Conservation (phyloP, 2,329 filamentous ascomycete species). For the Xylaria sp. region DNA sequence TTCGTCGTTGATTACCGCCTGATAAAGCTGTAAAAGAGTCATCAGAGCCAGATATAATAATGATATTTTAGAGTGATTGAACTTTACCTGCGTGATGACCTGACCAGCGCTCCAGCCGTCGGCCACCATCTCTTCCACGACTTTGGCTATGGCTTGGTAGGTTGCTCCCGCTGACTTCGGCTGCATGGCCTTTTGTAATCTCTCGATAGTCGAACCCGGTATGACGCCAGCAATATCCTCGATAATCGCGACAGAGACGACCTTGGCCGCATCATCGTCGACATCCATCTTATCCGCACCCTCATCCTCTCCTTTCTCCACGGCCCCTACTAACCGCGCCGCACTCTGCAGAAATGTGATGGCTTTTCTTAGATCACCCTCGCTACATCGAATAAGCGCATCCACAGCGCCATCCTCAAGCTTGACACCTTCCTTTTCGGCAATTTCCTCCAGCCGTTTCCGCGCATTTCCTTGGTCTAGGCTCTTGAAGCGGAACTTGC, state of each 20-base stretch:
- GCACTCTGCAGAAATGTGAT: slow-evolving; percentile 97
- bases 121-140: slow-evolving; percentile 90
- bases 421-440: slow-evolving; percentile 77
- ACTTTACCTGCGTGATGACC: slow-evolving; percentile 78
- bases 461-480: slow-evolving; percentile 88
- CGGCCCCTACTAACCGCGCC: slow-evolving; percentile 84
- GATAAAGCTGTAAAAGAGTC: slow-evolving; percentile 72
- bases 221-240: slow-evolving; percentile 98
- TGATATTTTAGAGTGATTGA: neutral
- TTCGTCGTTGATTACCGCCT: slow-evolving; percentile 85
- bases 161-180: slow-evolving; percentile 71
- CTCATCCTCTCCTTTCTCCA: slow-evolving; percentile 56
- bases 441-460: slow-evolving; percentile 83
- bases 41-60: slow-evolving; percentile 10
- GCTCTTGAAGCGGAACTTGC: slow-evolving; percentile 98
- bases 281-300: slow-evolving; percentile 70
- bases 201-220: slow-evolving; percentile 77
- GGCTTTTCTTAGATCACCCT: slow-evolving; percentile 94
- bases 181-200: slow-evolving; percentile 79
- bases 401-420: slow-evolving; percentile 84
- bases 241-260: slow-evolving; percentile 80
- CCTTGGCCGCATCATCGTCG: slow-evolving; percentile 64
- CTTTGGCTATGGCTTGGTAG: slow-evolving; percentile 79
- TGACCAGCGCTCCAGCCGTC: slow-evolving; percentile 98
- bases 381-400: slow-evolving; percentile 85